Base-by-base conservation (phyloP, 2,329 filamentous ascomycete genomes). In the Grosmannia huntii region DNA sequence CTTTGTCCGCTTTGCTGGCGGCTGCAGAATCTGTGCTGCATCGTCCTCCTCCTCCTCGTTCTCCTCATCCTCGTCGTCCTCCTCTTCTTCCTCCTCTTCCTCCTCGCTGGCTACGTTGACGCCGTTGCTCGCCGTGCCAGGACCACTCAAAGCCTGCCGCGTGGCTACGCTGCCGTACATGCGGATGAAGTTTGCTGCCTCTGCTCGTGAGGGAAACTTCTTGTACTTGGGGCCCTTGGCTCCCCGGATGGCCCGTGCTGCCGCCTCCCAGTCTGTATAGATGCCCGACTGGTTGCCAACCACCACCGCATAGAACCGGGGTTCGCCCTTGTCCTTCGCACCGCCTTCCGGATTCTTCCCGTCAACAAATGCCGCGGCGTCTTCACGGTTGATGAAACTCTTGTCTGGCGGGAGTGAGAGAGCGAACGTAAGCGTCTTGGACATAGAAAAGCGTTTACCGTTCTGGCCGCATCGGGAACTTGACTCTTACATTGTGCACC, bases 121-220 rank as follows among this genome's bases (percentile, higher is more conserved):
- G 60, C 59, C 14, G 36, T 23, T 57, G 52, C 64, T 57, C 61
- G 68, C 16, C n/a, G 12, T 23, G 41, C 16, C 14, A 25, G 41
- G 31, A 41, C 38, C 58, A 23, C 73, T 72, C 48, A 76, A 65
- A 3, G 69, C 70, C 48, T 73, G 68, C 51, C 75, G 70, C 3
- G 75, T 72, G n/a, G 72, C 72, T 23, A 68, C 69, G 60, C 71
- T 74, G n/a, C 74, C 75, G 57, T 72, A 71, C 63, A 72, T 67
- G 60, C 71, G 72, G 56, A 96, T 87, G 68, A 88, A 96, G 23
- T 82, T 82, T 66, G 92, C 83, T 0, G 92, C 92, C 69, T 95
- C 90, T 59, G 76, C 77, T 28, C 79, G 76, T 1, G 81, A 86
- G 4, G 73, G 70, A 63, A 90, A 91, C 61, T 81, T 86, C 70